Conservation (phyloP, 1,139 yeast species). For the Candida tetrigidarum region DNA sequence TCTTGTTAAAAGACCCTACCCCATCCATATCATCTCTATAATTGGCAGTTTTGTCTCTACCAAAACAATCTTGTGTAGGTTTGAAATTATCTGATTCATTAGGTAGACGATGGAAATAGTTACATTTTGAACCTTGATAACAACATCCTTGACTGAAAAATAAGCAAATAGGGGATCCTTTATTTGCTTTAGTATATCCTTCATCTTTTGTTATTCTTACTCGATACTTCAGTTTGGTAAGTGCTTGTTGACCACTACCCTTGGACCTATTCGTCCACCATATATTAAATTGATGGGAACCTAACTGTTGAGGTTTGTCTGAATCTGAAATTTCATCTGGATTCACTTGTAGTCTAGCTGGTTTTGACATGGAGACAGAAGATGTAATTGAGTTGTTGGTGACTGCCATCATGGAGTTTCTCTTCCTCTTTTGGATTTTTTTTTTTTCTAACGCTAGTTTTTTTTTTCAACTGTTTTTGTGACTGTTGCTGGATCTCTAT, state of each 20-base stretch:
- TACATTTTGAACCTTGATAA: conserved; percentile 74
- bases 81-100: conserved; percentile 46
- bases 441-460: not conserved
- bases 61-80: conserved; percentile 87
- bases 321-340: conserved; percentile 64
- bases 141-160: conserved; percentile 93
- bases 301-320: conserved; percentile 69
- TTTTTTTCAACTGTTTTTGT: not conserved
- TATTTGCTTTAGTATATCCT: conserved; percentile 76
- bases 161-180: conserved; percentile 60
- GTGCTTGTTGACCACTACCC: conserved; percentile 26
- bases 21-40: conserved; percentile 96
- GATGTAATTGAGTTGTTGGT: conserved; percentile 11
- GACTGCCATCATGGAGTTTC: no score
- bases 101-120: conserved; percentile 80
- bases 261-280: conserved; percentile 90
- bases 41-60: conserved; percentile 82
- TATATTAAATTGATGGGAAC: conserved; percentile 79
- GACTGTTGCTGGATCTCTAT: not conserved
- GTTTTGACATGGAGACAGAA: conserved; percentile 22
- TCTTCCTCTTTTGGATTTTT: not conserved
- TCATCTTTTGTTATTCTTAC: conserved; percentile 67
- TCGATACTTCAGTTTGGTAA: conserved; percentile 44
- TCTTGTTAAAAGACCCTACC: conserved; percentile 77
- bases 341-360: conserved; percentile 72